Base-by-base conservation (phyloP, 2,329 filamentous ascomycete genomes). In the Didymosphaeria variabile region DNA sequence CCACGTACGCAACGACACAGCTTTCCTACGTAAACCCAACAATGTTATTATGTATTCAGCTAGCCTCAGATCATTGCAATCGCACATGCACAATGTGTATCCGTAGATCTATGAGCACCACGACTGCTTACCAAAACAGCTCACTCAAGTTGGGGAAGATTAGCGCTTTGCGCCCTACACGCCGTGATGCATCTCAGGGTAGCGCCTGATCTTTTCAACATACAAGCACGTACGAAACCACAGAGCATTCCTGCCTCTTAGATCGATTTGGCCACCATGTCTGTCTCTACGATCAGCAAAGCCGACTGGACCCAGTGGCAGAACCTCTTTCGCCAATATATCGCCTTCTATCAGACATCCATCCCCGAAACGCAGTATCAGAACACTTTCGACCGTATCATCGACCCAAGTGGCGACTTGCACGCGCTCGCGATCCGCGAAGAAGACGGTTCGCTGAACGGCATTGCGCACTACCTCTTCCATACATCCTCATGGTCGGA, bases 281-380 rank as follows among this genome's bases (percentile, higher is more conserved):
- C 49, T 26, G 32, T 52, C 2, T 52, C 49, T 26, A 38, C 32
- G 8, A 6, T 52, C 13, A 52, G 19, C 32, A 36, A 38, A 52
- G 32, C 31, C 32, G 49, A 52, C 49, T 52, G 32, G 49, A 23
- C 31, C 9, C 32, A 63, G 26, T 63, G 61, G 61, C 47, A 61
- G 44, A 53, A 57, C 32, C 47, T 63, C 9, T 63, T 63, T 47
- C 40, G 55, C 38, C 51, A 57, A 23, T 63, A 63, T 44, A 63
- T 63, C 44, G 52, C 54, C 3, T 63, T 63, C 58, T 63, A 63
- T 58, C 61, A 63, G 32, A 50, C 61, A n/a, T 58, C 52, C 1
- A 56, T 63, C 13, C 61, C 61, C 8, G 58, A 63, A 13, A 12
- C 40, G 6, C 61, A 63, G 42, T 63, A 63, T 31, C 45, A 45